These are phyloP conservation scores for Hibiscus tridactylites DNA, from an alignment of 345 rosid genomes.

Conservation along the genomic window DNA sequence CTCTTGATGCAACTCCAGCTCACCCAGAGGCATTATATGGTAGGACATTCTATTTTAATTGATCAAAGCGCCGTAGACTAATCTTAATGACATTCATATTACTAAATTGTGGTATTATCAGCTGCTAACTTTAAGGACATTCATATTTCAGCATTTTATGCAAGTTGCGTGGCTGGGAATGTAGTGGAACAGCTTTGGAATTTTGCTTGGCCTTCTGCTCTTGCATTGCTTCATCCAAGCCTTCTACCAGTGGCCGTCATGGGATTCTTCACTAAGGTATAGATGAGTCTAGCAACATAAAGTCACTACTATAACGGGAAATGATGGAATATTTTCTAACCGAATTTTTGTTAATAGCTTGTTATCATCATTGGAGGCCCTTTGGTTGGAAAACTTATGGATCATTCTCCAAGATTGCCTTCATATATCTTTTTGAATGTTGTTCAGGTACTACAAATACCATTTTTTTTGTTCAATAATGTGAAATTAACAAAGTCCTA, in stretches of 20 bases:
- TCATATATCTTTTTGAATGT: slow-evolving; percentile 63
- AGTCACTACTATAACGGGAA: neutral
- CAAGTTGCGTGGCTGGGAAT: slow-evolving; percentile 70
- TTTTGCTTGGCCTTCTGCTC: slow-evolving; percentile 95
- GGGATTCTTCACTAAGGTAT: slow-evolving; percentile 77
- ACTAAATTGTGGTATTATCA: neutral
- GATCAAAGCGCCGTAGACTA: neutral
- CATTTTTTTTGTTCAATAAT: neutral
- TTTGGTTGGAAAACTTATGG: slow-evolving; percentile 82
- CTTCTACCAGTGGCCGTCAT: slow-evolving; percentile 91
- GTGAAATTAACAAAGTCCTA: neutral
- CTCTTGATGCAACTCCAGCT: slow-evolving; percentile 87
- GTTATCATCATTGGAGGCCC: slow-evolving; percentile 81
- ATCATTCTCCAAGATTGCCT: slow-evolving; percentile 78
- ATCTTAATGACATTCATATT: neutral
- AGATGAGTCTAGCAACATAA: neutral
- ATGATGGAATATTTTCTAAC: slow-evolving; percentile 7
- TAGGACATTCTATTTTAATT: slow-evolving; percentile 23
- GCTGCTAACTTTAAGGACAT: slow-evolving; percentile 10
- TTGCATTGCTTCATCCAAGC: slow-evolving; percentile 89
- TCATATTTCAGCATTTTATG: slow-evolving; percentile 53
- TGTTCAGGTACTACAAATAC: slow-evolving; percentile 46
- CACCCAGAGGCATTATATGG: slow-evolving; percentile 84
- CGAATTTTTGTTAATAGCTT: slow-evolving; percentile 28
- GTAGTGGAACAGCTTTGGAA: slow-evolving; percentile 90